A percentile compares a stretch with the other conserved stretches of the same genome.
Evolutionary conservation across 257 asterid genomes (phyloP).

Genomic region (Plantago elongata): DNA sequence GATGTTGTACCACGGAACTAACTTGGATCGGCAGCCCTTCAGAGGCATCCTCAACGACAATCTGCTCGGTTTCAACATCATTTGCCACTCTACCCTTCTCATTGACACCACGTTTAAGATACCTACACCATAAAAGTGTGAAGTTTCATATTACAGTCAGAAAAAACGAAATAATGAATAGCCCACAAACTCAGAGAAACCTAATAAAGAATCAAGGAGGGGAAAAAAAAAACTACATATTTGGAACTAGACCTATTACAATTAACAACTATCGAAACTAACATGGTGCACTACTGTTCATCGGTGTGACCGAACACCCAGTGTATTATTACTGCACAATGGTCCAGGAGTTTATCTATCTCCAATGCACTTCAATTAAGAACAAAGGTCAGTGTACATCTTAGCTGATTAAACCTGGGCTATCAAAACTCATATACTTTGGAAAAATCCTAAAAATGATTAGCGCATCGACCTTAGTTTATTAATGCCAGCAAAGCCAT

Average conservation of each 20-base stretch:
- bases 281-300: too few relatives aligned
- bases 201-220: constrained; percentile 8
- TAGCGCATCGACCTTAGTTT: too few relatives aligned
- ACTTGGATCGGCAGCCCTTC: constrained; percentile 67
- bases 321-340: too few relatives aligned
- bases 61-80: constrained; percentile 96
- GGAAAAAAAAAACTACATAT: background rate
- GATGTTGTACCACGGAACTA: constrained; percentile 93
- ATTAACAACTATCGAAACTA: background rate
- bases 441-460: too few relatives aligned
- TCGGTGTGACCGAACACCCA: too few relatives aligned
- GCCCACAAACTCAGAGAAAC: constrained; percentile 1
- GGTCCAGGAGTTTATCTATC: too few relatives aligned
- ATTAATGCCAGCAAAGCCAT: too few relatives aligned
- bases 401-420: too few relatives aligned
- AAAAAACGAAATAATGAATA: constrained; percentile 2
- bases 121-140: constrained; percentile 39
- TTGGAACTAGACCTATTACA: constrained; percentile 6
- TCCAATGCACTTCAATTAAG: too few relatives aligned
- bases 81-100: constrained; percentile 93
- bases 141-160: constrained; percentile 17
- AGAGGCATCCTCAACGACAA: constrained; percentile 64
- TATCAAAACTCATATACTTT: too few relatives aligned
- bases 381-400: too few relatives aligned
- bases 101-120: constrained; percentile 91